Evolutionary conservation across 495 filamentous ascomycete genomes (phyloP).

Genomic region (Letharia columbiana): DNA sequence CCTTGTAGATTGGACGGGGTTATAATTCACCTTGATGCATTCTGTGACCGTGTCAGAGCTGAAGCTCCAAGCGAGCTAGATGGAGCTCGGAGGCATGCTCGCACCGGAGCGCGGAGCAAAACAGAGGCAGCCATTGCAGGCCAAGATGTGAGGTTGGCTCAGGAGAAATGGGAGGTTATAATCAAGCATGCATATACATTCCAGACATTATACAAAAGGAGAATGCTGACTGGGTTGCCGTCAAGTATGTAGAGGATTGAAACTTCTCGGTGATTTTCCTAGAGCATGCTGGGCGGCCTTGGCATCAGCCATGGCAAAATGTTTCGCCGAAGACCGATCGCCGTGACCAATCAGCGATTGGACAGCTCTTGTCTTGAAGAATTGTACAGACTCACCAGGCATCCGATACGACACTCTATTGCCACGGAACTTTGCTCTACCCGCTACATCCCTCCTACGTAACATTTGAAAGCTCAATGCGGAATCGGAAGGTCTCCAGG

Average conservation of each 20-base stretch:
- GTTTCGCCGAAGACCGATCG: background rate
- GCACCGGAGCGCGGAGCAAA: slow-evolving; percentile 19
- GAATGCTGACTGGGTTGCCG: background rate
- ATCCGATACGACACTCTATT: background rate
- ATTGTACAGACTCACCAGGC: background rate
- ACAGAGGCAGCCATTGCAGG: slow-evolving; percentile 23
- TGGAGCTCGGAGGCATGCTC: slow-evolving; percentile 19
- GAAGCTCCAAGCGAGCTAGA: slow-evolving; percentile 15
- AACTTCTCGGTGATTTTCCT: slow-evolving; percentile 10
- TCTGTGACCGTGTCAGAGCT: slow-evolving; percentile 13
- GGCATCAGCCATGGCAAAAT: background rate
- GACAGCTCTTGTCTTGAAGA: slow-evolving; percentile 2
- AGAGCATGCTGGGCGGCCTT: slow-evolving; percentile 15
- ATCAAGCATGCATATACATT: background rate
- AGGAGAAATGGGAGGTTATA: background rate
- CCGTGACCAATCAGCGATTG: slow-evolving; percentile 12
- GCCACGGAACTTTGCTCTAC: background rate
- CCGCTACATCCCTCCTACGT: background rate
- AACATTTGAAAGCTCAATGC: slow-evolving; percentile 7
- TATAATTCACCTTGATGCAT: slow-evolving; percentile 15
- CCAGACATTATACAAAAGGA: background rate
- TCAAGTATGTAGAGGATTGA: slow-evolving; percentile 5
- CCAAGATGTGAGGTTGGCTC: background rate
- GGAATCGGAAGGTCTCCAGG: background rate
- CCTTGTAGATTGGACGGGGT: background rate